A percentile compares a stretch with the other conserved stretches of the same genome.
Evolutionary conservation across 495 filamentous ascomycete species (phyloP).

Genomic region (Emericellopsis terricola): DNA sequence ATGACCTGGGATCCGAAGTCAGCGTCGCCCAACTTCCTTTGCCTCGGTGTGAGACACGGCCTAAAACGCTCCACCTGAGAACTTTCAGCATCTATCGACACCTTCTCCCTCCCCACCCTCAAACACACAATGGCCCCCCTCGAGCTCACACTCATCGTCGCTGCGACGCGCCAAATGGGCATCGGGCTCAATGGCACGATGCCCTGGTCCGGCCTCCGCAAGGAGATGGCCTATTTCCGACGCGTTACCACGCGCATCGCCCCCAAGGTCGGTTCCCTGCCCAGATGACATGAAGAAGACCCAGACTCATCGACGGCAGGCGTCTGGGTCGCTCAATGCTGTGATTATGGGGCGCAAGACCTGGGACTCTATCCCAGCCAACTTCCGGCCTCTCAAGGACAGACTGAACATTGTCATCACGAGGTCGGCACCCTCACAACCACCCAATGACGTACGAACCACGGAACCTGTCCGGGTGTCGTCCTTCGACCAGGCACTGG

Average conservation of each 20-base stretch:
- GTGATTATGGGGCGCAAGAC: slow-evolving; percentile 97
- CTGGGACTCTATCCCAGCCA: slow-evolving; percentile 66
- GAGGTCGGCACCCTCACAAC: slow-evolving; percentile 13
- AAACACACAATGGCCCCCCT: slow-evolving; percentile 21
- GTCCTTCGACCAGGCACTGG: slow-evolving; percentile 41
- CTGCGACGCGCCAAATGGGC: slow-evolving; percentile 59
- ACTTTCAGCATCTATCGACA: no score
- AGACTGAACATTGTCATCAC: slow-evolving; percentile 66
- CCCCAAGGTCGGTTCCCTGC: slow-evolving; percentile 6
- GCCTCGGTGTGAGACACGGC: slow-evolving; percentile 3
- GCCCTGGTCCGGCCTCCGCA: slow-evolving; percentile 74
- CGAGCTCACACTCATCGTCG: slow-evolving; percentile 57
- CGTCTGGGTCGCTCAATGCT: slow-evolving; percentile 36
- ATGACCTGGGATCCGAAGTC: no score
- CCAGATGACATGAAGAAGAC: neutral
- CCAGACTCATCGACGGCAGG: neutral
- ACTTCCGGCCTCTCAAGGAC: slow-evolving; percentile 61
- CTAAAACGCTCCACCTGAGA: slow-evolving; percentile 36
- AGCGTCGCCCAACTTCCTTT: no score
- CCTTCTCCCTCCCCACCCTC: no score
- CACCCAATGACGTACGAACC: slow-evolving; percentile 1
- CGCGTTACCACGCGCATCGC: slow-evolving; percentile 59
- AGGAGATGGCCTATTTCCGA: slow-evolving; percentile 89
- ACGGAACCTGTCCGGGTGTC: slow-evolving; percentile 12
- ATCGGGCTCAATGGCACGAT: slow-evolving; percentile 68